These are phyloP conservation scores for Sugiyamaella castrensis DNA, from an alignment of 1,139 yeast genomes.

Conservation along the genomic window DNA sequence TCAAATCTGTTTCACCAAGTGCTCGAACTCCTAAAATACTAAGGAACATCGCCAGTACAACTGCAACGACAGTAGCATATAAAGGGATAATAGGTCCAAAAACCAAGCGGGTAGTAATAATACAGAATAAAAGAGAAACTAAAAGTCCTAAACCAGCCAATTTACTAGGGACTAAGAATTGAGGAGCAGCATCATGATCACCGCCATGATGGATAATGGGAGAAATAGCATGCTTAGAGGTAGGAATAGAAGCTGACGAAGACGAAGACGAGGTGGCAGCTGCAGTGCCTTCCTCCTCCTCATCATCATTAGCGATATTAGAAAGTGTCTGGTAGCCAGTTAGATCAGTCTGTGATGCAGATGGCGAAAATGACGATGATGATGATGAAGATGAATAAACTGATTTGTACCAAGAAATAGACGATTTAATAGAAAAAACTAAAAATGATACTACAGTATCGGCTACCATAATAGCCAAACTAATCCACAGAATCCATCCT, in stretches of 20 bases:
- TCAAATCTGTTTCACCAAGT: conserved; percentile 91
- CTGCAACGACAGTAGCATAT: conserved; percentile 65
- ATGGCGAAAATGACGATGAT: not conserved
- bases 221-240: not conserved
- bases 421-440: conserved; percentile 48
- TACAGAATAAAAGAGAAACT: conserved; percentile 63
- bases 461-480: conserved; percentile 89
- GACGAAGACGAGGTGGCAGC: not conserved
- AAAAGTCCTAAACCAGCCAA: conserved; percentile 60
- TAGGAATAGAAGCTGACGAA: not conserved
- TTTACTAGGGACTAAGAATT: conserved; percentile 51
- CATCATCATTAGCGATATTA: not conserved
- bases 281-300: conserved; percentile 12
- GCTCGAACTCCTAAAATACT: conserved; percentile 90
- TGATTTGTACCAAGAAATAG: conserved; percentile 15
- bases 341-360: conserved; percentile 8
- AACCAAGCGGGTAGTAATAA: conserved; percentile 58
- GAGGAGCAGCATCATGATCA: conserved; percentile 39
- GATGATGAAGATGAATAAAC: not conserved
- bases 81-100: conserved; percentile 72
- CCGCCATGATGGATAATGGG: conserved; percentile 30
- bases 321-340: conserved; percentile 11
- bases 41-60: conserved; percentile 69
- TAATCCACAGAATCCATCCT: conserved; percentile 97
- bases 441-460: conserved; percentile 82